Evolutionary conservation across 805 yeast species (phyloP).

Genomic region (Kuraishia cidri): DNA sequence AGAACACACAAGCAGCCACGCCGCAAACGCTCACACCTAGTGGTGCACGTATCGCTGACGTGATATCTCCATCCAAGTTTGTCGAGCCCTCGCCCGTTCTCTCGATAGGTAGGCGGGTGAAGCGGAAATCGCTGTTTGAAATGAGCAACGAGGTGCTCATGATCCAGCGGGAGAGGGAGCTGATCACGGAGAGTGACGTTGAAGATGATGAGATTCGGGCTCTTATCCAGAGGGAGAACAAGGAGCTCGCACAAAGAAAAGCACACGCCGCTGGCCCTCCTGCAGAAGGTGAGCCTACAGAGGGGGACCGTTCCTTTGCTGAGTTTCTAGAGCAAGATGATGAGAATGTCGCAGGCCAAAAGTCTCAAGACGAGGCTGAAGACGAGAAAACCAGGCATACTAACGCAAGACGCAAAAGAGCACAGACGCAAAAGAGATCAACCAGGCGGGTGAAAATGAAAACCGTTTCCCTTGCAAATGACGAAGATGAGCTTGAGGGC

Average conservation of each 20-base stretch:
- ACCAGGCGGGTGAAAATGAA: conserved; percentile 42
- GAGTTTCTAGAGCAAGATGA: conserved; percentile 8
- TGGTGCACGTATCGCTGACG: neutral
- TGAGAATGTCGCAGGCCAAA: conserved; percentile 6
- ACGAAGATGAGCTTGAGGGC: conserved; percentile 21
- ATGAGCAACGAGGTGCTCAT: conserved; percentile 36
- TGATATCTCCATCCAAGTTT: conserved; percentile 3
- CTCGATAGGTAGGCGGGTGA: conserved; percentile 6
- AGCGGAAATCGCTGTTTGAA: conserved; percentile 28
- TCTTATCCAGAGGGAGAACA: conserved; percentile 8
- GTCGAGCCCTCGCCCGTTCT: conserved; percentile 21
- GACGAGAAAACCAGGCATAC: neutral
- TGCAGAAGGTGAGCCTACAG: too few species aligned
- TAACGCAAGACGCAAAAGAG: conserved; percentile 13
- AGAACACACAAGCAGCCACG: neutral
- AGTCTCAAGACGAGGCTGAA: neutral
- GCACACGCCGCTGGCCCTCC: neutral
- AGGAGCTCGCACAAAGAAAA: conserved; percentile 4
- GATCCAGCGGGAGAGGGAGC: conserved; percentile 18
- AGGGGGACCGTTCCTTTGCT: neutral
- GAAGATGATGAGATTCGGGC: conserved; percentile 10
- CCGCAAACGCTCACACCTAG: neutral
- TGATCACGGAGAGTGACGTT: conserved; percentile 8
- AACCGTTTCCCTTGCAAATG: conserved; percentile 23
- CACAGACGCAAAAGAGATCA: conserved; percentile 40